Conservation (phyloP, 2,329 filamentous ascomycete species). For the Pseudogymnoascus sp. region DNA sequence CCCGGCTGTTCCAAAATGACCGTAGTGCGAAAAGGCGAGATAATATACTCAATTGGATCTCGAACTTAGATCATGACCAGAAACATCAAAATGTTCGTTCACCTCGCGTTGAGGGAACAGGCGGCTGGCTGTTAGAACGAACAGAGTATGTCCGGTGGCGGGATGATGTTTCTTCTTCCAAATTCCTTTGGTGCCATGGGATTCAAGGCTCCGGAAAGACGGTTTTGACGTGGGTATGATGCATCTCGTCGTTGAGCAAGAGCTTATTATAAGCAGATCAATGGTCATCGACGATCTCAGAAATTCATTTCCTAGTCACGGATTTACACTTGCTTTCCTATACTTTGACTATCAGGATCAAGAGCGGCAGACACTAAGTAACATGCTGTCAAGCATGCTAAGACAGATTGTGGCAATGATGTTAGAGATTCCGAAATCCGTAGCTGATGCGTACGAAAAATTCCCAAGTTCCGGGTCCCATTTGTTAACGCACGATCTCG, state of each 20-base stretch:
- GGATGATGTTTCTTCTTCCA: background rate
- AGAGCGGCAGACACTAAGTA: constrained; percentile 16
- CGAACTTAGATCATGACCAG: background rate
- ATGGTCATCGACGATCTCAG: background rate
- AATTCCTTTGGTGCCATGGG: constrained; percentile 18
- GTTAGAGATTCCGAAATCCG: constrained; percentile 16
- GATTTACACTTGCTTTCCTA: constrained; percentile 19
- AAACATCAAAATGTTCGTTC: constrained; percentile 8
- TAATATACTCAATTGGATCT: background rate
- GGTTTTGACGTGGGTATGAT: constrained; percentile 16
- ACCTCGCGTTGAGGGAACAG: constrained; percentile 15
- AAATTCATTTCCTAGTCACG: background rate
- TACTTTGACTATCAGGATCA: constrained; percentile 28
- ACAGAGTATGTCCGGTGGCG: background rate
- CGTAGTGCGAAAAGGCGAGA: background rate
- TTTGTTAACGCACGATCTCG: constrained; percentile 15
- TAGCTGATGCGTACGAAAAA: constrained; percentile 21
- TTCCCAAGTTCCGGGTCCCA: constrained; percentile 3
- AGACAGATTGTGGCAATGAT: constrained; percentile 19
- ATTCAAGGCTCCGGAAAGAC: constrained; percentile 22
- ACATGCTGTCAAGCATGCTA: constrained; percentile 20
- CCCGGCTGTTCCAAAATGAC: background rate
- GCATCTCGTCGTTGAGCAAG: background rate
- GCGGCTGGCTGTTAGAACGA: constrained; percentile 17
- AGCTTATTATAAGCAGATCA: background rate